Conservation (phyloP, 257 asterid species). For the Solanum virginianum region DNA sequence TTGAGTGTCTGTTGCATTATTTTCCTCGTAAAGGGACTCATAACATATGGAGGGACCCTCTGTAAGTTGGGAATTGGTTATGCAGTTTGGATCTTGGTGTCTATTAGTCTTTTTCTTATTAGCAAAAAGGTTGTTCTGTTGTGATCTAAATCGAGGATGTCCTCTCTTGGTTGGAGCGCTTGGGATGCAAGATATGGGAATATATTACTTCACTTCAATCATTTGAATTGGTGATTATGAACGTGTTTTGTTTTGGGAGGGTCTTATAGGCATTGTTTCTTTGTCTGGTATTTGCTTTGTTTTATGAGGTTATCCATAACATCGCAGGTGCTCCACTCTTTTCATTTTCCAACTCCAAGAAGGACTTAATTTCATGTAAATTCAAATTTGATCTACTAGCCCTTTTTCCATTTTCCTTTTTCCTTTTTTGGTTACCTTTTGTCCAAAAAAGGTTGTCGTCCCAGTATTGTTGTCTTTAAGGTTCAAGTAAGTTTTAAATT, state of each 20-base stretch:
- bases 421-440: too few relatives aligned
- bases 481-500: not conserved
- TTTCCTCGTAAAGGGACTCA: not conserved
- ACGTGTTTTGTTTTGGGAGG: not conserved
- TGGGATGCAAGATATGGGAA: not conserved
- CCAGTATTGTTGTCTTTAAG: not conserved
- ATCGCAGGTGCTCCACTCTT: not conserved
- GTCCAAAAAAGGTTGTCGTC: too few relatives aligned
- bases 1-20: not conserved
- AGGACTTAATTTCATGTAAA: not conserved
- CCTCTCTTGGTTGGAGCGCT: not conserved
- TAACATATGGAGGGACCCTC: not conserved
- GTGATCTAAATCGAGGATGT: not conserved
- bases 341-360: not conserved
- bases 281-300: not conserved
- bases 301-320: not conserved
- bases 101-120: not conserved
- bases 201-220: not conserved
- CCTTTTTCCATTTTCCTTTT: not conserved
- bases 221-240: not conserved
- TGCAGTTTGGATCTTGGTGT: not conserved
- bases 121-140: not conserved
- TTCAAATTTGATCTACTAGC: not conserved
- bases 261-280: not conserved
- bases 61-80: not conserved